Percentiles rank a stretch among this genome's conserved stretches.
Conservation (phyloP, 306 rosid genomes). For the Quercus bicolor region DNA sequence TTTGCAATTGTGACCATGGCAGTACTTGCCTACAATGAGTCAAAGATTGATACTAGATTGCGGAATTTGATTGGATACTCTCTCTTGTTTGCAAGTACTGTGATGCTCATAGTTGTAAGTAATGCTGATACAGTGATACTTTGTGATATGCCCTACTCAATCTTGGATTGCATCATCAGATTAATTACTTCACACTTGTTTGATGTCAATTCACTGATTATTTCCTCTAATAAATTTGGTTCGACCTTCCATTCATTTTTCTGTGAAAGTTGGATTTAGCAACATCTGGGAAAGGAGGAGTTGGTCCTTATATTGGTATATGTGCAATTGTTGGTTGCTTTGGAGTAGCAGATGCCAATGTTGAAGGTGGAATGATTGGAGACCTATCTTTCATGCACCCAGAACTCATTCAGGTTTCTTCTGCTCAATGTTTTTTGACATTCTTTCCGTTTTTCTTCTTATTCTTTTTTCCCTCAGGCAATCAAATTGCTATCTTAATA, state of each 20-base stretch:
- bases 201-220: background rate
- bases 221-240: too few relatives aligned
- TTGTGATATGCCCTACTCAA: background rate
- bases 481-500: background rate
- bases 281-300: conserved; percentile 64
- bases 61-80: conserved; percentile 61
- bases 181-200: background rate
- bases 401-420: conserved; percentile 68
- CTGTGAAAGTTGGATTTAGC: conserved; percentile 59
- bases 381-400: conserved; percentile 69
- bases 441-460: too few relatives aligned
- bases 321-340: conserved; percentile 56
- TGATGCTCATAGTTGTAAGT: conserved; percentile 72
- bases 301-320: conserved; percentile 52
- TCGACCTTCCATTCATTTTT: background rate
- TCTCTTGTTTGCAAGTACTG: conserved; percentile 49
- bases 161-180: background rate
- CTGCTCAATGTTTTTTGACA: background rate
- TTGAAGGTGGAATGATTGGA: conserved; percentile 85
- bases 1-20: conserved; percentile 56
- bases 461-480: background rate
- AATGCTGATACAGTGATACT: background rate
- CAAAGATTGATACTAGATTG: conserved; percentile 60
- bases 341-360: conserved; percentile 74
- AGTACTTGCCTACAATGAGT: conserved; percentile 54